Base-by-base conservation (phyloP, 352 stramenopile genomes). In the Phytophthora pluvialis region DNA sequence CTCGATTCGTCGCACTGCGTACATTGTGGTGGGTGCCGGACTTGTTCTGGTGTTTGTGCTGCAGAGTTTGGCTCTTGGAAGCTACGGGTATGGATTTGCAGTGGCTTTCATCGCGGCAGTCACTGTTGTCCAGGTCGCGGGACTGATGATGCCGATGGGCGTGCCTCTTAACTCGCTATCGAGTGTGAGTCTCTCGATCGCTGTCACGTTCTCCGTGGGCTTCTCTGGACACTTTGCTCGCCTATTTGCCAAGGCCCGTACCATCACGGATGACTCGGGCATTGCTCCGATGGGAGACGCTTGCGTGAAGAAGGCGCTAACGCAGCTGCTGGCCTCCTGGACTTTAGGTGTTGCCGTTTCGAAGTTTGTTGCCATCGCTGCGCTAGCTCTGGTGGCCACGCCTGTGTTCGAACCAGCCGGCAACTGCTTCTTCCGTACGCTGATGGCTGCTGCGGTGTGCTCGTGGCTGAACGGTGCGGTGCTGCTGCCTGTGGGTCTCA, bases 161-260 rank as follows among this genome's bases (percentile, higher is more conserved):
- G 86, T 91, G 12, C 68, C 83, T 39, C 60, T 97, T 3, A 97
- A 96, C 60, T 88, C 86, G 6, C 76, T 97, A 12, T 90, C 85
- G 29, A 81, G 95, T 26, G 82, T 94, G 35, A 89, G 94, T 67
- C 70, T 96, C 13, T 77, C 93, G 28, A 81, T 91, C 43, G 86
- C 81, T 25, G 64, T 89, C 7, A 86, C 78, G 4, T 76, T 97
- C 44, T 87, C 78, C 3, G 81, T 96, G 25, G 86, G 93, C 35
- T 94, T 95, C 49, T 90, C 78, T 18, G 75, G 85, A 43, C 90
- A 95, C 57, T 80, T 94, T 45, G 73, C 78, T 13, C 73, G 77
- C 29, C 78, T 83, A 28, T 97, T 96, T 62, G 66, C 79, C 31
- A 83, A 77, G 44, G 62, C 71, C 44, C 59, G 65, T 40, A 74